A percentile compares a stretch with the other conserved stretches of the same genome.
Conservation (phyloP, 768 basidiomycete genomes). For the Mycena latifolia region DNA sequence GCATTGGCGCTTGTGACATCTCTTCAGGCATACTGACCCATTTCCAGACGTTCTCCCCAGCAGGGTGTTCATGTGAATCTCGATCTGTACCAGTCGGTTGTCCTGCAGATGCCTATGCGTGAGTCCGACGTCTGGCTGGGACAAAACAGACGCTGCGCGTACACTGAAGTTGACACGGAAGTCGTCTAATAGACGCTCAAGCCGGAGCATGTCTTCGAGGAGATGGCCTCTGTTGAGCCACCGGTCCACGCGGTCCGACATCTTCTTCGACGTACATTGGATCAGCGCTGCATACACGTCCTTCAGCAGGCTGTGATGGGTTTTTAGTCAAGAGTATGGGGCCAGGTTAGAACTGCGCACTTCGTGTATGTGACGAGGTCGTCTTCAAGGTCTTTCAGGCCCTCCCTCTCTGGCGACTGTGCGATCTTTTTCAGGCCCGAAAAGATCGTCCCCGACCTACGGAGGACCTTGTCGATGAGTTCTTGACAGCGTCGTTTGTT, state of each 20-base stretch:
- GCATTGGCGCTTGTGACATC: not conserved
- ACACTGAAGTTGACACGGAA: conserved; percentile 37
- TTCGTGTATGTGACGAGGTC: conserved; percentile 28
- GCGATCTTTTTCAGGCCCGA: conserved; percentile 25
- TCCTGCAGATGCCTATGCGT: conserved; percentile 18
- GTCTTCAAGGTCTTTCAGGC: conserved; percentile 29
- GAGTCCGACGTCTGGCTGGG: not conserved
- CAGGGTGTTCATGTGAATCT: conserved; percentile 35
- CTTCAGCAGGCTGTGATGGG: conserved; percentile 11
- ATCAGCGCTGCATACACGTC: conserved; percentile 25
- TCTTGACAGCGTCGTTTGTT: conserved; percentile 35
- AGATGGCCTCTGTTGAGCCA: conserved; percentile 32
- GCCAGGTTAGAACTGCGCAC: not conserved
- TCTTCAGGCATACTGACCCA: conserved; percentile 11
- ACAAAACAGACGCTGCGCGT: not conserved
- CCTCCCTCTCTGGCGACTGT: conserved; percentile 25
- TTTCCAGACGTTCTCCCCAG: conserved; percentile 15
- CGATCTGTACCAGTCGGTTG: conserved; percentile 32
- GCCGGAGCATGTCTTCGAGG: conserved; percentile 31
- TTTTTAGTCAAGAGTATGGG: not conserved
- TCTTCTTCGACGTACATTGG: conserved; percentile 31
- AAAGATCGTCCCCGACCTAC: conserved; percentile 31
- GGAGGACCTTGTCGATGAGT: conserved; percentile 33
- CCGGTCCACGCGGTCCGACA: conserved; percentile 27
- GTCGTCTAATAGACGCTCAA: conserved; percentile 35